Percentiles rank a stretch among this genome's conserved stretches.
Conservation (phyloP, 2,329 filamentous ascomycete genomes). For the Xylariaceae sp. region DNA sequence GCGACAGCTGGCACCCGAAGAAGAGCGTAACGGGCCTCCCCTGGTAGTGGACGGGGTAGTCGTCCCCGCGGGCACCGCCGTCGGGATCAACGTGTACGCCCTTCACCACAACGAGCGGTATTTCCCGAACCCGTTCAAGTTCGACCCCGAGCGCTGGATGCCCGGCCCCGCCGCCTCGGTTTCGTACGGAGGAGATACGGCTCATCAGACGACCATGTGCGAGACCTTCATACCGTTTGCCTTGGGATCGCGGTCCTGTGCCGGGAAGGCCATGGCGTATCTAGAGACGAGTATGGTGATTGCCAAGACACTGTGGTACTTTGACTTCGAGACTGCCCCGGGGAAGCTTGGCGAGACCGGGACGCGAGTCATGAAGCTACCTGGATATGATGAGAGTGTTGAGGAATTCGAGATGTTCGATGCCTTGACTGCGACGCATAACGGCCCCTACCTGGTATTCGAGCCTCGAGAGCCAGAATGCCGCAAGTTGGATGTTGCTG, state of each 20-base stretch:
- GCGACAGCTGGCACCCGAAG: constrained; percentile 1
- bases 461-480: too few relatives aligned
- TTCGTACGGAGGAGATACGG: neutral
- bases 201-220: neutral
- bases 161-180: too few relatives aligned
- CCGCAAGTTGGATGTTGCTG: too few relatives aligned
- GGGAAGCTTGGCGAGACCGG: neutral
- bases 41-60: constrained; percentile 4
- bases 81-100: constrained; percentile 5
- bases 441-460: too few relatives aligned
- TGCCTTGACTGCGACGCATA: too few relatives aligned
- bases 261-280: neutral
- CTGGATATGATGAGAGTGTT: too few relatives aligned
- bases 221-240: constrained; percentile 1
- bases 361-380: too few relatives aligned
- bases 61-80: constrained; percentile 1
- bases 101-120: constrained; percentile 10
- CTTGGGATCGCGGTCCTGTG: neutral
- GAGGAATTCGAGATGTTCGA: too few relatives aligned
- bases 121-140: constrained; percentile 4
- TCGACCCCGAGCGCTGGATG: constrained; percentile 1
- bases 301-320: constrained; percentile 1
- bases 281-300: neutral
- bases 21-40: neutral
- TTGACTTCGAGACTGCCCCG: neutral